These are phyloP conservation scores for Solanum piurae DNA, from an alignment of 257 asterid genomes.

Conservation along the genomic window DNA sequence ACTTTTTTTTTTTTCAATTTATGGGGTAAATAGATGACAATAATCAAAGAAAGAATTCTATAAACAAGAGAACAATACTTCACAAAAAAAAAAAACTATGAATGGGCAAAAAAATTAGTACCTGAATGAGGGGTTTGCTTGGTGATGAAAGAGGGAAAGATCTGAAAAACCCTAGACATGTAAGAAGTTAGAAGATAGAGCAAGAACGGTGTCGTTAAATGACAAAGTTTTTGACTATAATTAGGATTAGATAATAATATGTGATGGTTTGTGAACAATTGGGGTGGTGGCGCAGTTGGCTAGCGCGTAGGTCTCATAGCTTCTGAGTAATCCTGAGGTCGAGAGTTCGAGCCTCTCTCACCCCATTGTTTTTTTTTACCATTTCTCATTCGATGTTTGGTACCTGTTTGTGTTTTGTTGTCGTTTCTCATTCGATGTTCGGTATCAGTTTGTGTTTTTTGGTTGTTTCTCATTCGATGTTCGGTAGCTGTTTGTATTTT, in stretches of 20 bases:
- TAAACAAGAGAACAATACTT: neutral
- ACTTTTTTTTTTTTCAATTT: neutral
- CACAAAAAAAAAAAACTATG: neutral
- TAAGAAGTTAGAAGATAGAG: neutral
- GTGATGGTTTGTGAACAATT: neutral
- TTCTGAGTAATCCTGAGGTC: conserved; percentile 83
- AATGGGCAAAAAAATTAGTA: neutral
- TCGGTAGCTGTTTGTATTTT: neutral
- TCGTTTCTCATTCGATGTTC: neutral
- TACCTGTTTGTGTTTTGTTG: neutral
- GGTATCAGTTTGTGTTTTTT: neutral
- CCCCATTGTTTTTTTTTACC: conserved; percentile 21
- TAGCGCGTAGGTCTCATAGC: conserved; percentile 99
- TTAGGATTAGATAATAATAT: too few species aligned
- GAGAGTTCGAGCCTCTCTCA: conserved; percentile 97
- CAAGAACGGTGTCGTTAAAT: neutral
- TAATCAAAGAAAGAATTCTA: neutral
- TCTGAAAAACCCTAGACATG: neutral
- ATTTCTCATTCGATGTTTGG: neutral
- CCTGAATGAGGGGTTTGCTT: neutral
- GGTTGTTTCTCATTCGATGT: neutral
- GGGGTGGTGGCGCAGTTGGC: conserved; percentile 99
- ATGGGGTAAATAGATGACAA: neutral
- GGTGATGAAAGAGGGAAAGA: neutral
- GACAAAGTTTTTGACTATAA: neutral